phyloP scores from a whole-genome alignment of 2,329 filamentous ascomycete species.

The Diaporthe sp. region DNA sequence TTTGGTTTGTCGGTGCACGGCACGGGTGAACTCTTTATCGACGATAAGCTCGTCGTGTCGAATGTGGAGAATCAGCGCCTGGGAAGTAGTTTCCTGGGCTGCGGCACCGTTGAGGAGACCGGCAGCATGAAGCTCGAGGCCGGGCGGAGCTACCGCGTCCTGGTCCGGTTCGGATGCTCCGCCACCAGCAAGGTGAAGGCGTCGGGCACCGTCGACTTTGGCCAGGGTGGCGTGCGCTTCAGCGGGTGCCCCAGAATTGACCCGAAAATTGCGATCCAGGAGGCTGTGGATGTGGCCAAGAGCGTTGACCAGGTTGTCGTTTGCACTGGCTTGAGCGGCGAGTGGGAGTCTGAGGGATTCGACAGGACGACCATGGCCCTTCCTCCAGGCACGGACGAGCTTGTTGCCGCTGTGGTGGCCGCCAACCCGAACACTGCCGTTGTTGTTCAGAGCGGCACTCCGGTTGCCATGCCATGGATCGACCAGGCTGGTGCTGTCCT shows the following conservation, averaged over 20 bases:
- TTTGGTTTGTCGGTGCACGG: constrained; percentile 52
- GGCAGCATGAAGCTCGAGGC: constrained; percentile 44
- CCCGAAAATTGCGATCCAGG: constrained; percentile 30
- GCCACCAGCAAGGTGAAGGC: constrained; percentile 45
- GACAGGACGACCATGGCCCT: constrained; percentile 44
- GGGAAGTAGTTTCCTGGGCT: constrained; percentile 54
- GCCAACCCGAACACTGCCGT: constrained; percentile 70
- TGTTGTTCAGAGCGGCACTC: constrained; percentile 72
- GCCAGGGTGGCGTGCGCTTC: constrained; percentile 45
- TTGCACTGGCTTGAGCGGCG: constrained; percentile 67
- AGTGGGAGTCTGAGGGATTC: constrained; percentile 52
- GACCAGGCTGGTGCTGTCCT: constrained; percentile 52
- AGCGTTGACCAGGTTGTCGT: constrained; percentile 70
- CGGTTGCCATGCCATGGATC: constrained; percentile 67
- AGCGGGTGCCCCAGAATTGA: constrained; percentile 44
- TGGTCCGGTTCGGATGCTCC: constrained; percentile 47
- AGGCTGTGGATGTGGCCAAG: constrained; percentile 67
- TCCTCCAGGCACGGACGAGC: constrained; percentile 44
- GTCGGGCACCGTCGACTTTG: constrained; percentile 46
- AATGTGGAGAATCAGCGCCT: constrained; percentile 48
- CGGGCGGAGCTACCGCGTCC: constrained; percentile 48
- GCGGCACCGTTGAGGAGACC: constrained; percentile 50
- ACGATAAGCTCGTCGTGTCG: constrained; percentile 49
- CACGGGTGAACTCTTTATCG: constrained; percentile 50
- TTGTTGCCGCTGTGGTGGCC: constrained; percentile 64